Evolutionary conservation across 2,329 filamentous ascomycete genomes (phyloP), one percentile per base, ranked within the genome.

Genomic region (Zasmidium citrigriseum): DNA sequence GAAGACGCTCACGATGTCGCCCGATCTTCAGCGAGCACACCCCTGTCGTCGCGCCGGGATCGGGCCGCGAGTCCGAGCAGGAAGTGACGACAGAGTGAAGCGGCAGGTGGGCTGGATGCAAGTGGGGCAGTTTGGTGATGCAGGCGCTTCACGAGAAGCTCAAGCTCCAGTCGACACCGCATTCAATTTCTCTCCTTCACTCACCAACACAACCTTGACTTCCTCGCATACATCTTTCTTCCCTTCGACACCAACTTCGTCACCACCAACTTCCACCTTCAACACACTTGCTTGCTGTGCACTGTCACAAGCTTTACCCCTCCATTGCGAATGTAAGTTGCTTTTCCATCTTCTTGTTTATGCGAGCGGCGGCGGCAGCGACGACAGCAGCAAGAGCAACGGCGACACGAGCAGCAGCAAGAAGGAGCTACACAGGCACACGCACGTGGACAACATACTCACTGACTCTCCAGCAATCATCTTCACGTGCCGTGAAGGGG

Each of bases 331-430:
- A 22, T 41, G 53, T 55, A 50, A 55, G 53, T 55, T 25, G 27
- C 22, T 38, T n/a, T 25, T 48, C 53, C 27, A 14, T 22, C 18
- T 24, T 46, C n/a, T 46, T 20, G 18, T 16, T 16, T 3, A n/a
- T 50, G 46, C 25, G 27, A 38, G 46, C 53, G 27, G 45, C 53
- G 53, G 53, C 53, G 38, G 21, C 53, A 20, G 24, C 21, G n/a
- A 10, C 41, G 44, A 12, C 11, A 23, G 34, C 2, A 27, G 22
- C 18, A 20, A 21, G 21, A 44, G 53, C 53, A 49, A 14, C 24
- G 20, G 22, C 34, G 38, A 16, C 38, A 27, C n/a, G 10, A 27
- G 51, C n/a, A 46, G 22, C 51, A n/a, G 34, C 34, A n/a, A 41
- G 34, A n/a, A 41, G 34, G 34, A 16, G 34, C 34, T 41, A 9